These are phyloP conservation scores for Nicotiana otophora DNA, from an alignment of 257 asterid genomes.

Conservation along the genomic window DNA sequence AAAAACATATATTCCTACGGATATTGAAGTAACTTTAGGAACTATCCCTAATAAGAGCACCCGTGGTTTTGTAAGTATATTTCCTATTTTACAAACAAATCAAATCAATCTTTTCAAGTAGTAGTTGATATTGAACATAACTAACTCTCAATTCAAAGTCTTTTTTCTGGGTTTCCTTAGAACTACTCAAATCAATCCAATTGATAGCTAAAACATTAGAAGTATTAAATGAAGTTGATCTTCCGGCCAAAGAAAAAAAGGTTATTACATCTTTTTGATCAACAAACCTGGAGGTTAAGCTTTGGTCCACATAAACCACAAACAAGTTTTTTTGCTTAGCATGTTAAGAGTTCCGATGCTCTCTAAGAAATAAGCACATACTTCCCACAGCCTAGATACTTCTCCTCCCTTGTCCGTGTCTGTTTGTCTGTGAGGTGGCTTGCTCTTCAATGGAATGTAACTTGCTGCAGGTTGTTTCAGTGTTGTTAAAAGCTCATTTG, in stretches of 20 bases:
- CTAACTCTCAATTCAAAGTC: neutral
- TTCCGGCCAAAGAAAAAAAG: neutral
- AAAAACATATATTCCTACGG: neutral
- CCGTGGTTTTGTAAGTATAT: neutral
- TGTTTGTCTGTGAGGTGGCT: neutral
- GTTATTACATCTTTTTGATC: neutral
- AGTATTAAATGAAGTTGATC: neutral
- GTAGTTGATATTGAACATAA: neutral
- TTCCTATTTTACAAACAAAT: neutral
- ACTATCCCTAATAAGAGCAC: neutral
- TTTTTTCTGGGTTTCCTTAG: neutral
- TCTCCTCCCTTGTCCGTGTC: neutral
- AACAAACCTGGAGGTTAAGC: neutral
- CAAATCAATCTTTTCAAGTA: neutral
- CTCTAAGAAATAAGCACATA: neutral
- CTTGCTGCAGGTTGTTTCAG: neutral
- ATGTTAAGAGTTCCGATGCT: neutral
- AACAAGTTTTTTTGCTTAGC: too few relatives aligned
- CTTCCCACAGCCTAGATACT: neutral
- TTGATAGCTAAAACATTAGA: neutral
- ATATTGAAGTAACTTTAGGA: neutral
- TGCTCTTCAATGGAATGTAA: neutral
- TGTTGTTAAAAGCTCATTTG: neutral
- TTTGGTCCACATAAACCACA: neutral
- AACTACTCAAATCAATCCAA: neutral